A percentile compares a stretch with the other conserved stretches of the same genome.
These are phyloP conservation scores for Candolleomyces eurysporus DNA, from an alignment of 768 basidiomycete genomes.

Conservation along the genomic window DNA sequence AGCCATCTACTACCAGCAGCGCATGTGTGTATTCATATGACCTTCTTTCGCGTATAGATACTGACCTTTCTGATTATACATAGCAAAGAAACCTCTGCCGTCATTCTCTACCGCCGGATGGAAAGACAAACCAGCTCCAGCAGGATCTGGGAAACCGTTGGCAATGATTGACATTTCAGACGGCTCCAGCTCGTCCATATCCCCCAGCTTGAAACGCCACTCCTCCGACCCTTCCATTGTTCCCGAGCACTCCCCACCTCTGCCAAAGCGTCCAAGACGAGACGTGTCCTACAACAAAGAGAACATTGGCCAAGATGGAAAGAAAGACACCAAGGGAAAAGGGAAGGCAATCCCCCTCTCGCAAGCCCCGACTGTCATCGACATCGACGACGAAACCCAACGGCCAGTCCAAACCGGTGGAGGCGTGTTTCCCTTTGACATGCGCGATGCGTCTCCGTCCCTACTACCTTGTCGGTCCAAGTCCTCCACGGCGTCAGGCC, in stretches of 20 bases:
- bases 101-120: constrained; percentile 49
- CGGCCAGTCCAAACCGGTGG: neutral
- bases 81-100: constrained; percentile 26
- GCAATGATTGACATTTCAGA: constrained; percentile 36
- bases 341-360: neutral
- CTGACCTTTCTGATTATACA: neutral
- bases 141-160: constrained; percentile 9
- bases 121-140: constrained; percentile 9
- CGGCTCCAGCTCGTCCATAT: constrained; percentile 28
- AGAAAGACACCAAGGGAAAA: neutral
- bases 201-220: constrained; percentile 30
- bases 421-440: too few species aligned
- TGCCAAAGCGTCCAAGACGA: constrained; percentile 32
- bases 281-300: constrained; percentile 31
- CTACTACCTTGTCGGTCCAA: neutral
- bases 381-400: neutral
- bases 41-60: neutral
- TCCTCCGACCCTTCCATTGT: constrained; percentile 37
- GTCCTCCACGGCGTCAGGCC: too few species aligned
- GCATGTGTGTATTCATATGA: too few species aligned
- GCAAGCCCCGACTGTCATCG: neutral
- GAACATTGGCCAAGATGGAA: constrained; percentile 20
- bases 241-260: constrained; percentile 27
- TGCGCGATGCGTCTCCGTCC: neutral
- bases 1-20: constrained; percentile 31